phyloP scores from a whole-genome alignment of 2,329 filamentous ascomycete genomes.

The Colletotrichum orbiculare region DNA sequence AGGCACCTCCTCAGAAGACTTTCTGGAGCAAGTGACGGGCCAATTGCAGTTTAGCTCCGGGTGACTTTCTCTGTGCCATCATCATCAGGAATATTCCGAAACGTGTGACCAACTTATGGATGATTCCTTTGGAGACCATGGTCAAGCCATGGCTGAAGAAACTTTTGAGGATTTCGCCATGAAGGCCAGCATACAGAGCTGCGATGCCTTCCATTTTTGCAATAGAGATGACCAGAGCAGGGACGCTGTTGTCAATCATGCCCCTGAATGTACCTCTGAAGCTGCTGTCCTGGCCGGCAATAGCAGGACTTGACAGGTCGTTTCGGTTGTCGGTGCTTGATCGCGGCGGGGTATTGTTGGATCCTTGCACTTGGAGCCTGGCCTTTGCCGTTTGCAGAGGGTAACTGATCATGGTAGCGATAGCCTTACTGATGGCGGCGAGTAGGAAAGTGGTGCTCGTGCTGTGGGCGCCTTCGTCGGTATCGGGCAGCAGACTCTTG shows the following conservation, averaged over 20 bases:
- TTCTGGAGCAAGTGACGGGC: slow-evolving; percentile 27
- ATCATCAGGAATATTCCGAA: slow-evolving; percentile 69
- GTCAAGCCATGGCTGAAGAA: slow-evolving; percentile 89
- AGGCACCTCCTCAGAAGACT: background rate
- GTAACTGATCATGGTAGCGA: slow-evolving; percentile 82
- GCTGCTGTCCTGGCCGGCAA: background rate
- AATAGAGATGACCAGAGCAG: slow-evolving; percentile 70
- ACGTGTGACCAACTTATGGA: slow-evolving; percentile 78
- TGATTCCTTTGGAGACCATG: slow-evolving; percentile 85
- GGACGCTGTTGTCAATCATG: slow-evolving; percentile 62
- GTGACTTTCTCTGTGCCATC: slow-evolving; percentile 13
- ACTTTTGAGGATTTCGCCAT: slow-evolving; percentile 81
- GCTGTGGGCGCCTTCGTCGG: slow-evolving; percentile 47
- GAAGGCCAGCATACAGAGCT: slow-evolving; percentile 81
- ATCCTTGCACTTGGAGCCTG: slow-evolving; percentile 71
- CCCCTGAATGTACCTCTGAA: slow-evolving; percentile 31
- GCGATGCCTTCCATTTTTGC: slow-evolving; percentile 71
- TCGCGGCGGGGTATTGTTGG: slow-evolving; percentile 14
- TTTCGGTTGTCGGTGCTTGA: slow-evolving; percentile 40
- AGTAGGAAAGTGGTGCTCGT: slow-evolving; percentile 52
- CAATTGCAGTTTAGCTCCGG: slow-evolving; percentile 37
- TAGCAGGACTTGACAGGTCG: background rate
- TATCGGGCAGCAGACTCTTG: slow-evolving; percentile 63
- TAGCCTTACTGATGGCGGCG: slow-evolving; percentile 82
- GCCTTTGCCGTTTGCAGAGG: slow-evolving; percentile 89